A percentile compares a stretch with the other conserved stretches of the same genome.
phyloP scores from a whole-genome alignment of 2,329 filamentous ascomycete genomes.

The Microdochium nivale region DNA sequence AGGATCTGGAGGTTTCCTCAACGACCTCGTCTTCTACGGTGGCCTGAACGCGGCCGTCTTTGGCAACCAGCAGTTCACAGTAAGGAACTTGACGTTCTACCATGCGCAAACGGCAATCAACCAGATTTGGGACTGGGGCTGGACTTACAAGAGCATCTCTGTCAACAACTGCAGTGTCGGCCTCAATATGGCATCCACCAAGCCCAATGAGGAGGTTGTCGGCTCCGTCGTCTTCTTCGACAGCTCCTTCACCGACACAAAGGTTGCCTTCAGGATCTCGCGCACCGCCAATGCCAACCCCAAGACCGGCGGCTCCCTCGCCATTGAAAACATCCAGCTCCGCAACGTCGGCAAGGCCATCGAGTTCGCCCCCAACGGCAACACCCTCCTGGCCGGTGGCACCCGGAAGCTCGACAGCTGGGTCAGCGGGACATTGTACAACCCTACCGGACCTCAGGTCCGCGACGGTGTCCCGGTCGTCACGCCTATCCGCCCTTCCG shows the following conservation, averaged over 20 bases:
- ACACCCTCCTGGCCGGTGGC: constrained; percentile 42
- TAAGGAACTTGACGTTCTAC: constrained; percentile 59
- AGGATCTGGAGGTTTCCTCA: constrained; percentile 58
- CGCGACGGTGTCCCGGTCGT: constrained; percentile 35
- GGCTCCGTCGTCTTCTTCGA: constrained; percentile 71
- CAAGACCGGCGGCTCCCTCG: constrained; percentile 31
- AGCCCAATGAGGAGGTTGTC: constrained; percentile 40
- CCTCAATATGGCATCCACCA: constrained; percentile 53
- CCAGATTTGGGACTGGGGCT: constrained; percentile 71
- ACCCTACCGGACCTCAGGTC: constrained; percentile 32
- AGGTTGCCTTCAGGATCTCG: constrained; percentile 37
- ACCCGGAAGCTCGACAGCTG: constrained; percentile 44
- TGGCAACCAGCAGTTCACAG: constrained; percentile 56
- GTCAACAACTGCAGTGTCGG: constrained; percentile 58
- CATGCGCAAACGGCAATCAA: constrained; percentile 57
- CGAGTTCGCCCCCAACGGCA: constrained; percentile 37
- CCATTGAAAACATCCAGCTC: constrained; percentile 39
- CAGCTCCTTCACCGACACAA: constrained; percentile 59
- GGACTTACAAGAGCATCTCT: constrained; percentile 59
- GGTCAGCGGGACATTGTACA: constrained; percentile 62
- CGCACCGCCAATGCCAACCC: constrained; percentile 18
- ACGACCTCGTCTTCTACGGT: constrained; percentile 62
- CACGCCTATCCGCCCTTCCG: constrained; percentile 44
- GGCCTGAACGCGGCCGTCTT: constrained; percentile 60
- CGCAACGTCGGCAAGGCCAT: constrained; percentile 25